Evolutionary conservation across 257 asterid genomes (phyloP).

Genomic region (Anisodus tanguticus): DNA sequence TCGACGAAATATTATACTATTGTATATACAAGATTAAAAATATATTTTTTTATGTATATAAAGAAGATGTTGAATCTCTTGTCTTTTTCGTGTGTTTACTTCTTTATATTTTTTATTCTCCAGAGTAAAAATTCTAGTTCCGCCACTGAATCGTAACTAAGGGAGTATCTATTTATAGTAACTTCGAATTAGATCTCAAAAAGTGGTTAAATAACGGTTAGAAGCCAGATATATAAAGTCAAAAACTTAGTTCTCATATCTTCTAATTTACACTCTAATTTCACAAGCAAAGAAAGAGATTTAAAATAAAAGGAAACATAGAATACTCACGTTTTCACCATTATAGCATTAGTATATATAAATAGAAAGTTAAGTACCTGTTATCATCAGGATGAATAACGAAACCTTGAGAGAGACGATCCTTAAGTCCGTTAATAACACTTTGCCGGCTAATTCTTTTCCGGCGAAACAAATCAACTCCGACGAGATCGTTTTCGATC

Average conservation of each 20-base stretch:
- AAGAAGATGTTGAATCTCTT: too few species aligned
- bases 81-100: too few species aligned
- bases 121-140: too few species aligned
- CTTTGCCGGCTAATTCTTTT: constrained; percentile 26
- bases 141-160: too few species aligned
- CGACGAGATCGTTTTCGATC: constrained; percentile 22
- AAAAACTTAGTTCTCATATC: background rate
- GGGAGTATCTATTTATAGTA: background rate
- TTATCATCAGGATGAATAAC: constrained; percentile 35
- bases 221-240: background rate
- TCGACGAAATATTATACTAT: too few species aligned
- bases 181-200: background rate
- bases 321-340: background rate
- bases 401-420: constrained; percentile 27
- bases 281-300: background rate
- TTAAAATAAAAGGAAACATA: too few species aligned
- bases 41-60: too few species aligned
- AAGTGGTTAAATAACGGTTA: constrained; percentile 24
- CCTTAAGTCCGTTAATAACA: constrained; percentile 18
- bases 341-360: background rate
- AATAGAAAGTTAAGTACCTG: constrained; percentile 27
- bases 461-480: background rate
- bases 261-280: background rate
- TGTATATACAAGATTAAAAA: too few species aligned
- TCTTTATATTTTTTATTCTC: too few species aligned